phyloP scores from a whole-genome alignment of 495 filamentous ascomycete species.

The Penicillium fimorum region DNA sequence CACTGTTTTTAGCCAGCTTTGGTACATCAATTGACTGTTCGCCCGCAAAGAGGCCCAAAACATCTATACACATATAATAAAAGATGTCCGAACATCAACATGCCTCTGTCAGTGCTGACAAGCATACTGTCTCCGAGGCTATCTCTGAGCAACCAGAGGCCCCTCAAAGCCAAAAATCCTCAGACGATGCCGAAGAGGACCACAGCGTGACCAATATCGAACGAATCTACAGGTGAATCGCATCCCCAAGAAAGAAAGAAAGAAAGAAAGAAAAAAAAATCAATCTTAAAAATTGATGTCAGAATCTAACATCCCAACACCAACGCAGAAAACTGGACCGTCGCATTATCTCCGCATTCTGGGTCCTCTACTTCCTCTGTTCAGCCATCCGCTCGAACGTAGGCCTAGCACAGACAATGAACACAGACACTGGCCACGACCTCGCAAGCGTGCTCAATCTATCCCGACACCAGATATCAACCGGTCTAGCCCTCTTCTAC shows the following conservation, averaged over 20 bases:
- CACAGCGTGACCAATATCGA: conserved; percentile 38
- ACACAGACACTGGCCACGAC: conserved; percentile 62
- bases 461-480: conserved; percentile 72
- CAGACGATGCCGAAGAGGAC: conserved; percentile 28
- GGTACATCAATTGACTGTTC: not conserved
- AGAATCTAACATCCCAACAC: not conserved
- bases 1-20: not conserved
- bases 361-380: conserved; percentile 90
- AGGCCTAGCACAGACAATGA: conserved; percentile 89
- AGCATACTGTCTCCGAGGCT: conserved; percentile 22
- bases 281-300: not conserved
- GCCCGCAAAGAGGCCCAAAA: conserved; percentile 6
- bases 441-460: conserved; percentile 64
- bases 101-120: conserved; percentile 14
- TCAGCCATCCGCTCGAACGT: conserved; percentile 91
- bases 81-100: conserved; percentile 21
- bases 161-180: conserved; percentile 7
- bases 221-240: conserved; percentile 39
- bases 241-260: too few species aligned
- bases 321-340: conserved; percentile 65
- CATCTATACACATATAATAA: not conserved
- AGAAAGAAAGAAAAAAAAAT: too few species aligned
- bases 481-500: conserved; percentile 82
- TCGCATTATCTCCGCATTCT: conserved; percentile 87
- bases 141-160: conserved; percentile 29